These are phyloP conservation scores for Russula abietina DNA, from an alignment of 768 basidiomycete genomes.

Conservation along the genomic window DNA sequence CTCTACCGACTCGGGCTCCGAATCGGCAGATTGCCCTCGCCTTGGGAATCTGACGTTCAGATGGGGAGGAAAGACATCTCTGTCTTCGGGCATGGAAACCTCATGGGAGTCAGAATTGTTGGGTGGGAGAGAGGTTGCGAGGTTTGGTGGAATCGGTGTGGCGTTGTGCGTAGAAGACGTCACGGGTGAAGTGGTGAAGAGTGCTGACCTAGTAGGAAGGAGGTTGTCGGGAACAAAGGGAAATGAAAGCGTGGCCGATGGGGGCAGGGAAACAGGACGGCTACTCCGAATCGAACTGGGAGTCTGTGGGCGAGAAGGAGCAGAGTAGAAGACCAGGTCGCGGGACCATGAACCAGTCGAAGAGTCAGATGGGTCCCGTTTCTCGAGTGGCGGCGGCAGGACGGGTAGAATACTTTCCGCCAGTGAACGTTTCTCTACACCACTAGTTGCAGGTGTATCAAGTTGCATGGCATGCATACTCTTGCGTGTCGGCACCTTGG, in stretches of 20 bases:
- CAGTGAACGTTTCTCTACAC: conserved; percentile 1
- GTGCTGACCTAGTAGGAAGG: not conserved
- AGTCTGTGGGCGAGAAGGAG: conserved; percentile 18
- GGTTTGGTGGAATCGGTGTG: not conserved
- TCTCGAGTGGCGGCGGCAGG: conserved; percentile 9
- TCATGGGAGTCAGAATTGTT: not conserved
- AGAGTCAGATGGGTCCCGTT: conserved; percentile 13
- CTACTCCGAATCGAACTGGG: conserved; percentile 16
- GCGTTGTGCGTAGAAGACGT: not conserved
- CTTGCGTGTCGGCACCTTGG: conserved; percentile 12
- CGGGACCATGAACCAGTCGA: conserved; percentile 18
- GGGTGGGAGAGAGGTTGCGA: conserved; percentile 6
- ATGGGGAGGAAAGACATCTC: conserved; percentile 10
- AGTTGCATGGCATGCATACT: conserved; percentile 21
- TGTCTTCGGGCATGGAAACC: not conserved
- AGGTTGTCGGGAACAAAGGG: not conserved
- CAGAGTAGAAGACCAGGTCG: conserved; percentile 15
- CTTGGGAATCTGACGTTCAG: conserved; percentile 19
- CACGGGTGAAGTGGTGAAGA: conserved; percentile 13
- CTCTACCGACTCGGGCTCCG: conserved; percentile 8
- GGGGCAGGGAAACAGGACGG: conserved; percentile 13
- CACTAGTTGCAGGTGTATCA: conserved; percentile 7
- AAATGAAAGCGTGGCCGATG: conserved; percentile 7
- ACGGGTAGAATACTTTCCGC: not conserved
- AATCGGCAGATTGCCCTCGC: conserved; percentile 12